A percentile compares a stretch with the other conserved stretches of the same genome.
Evolutionary conservation across 2,329 filamentous ascomycete species (phyloP).

Genomic region (Coniochaeta ligniaria): DNA sequence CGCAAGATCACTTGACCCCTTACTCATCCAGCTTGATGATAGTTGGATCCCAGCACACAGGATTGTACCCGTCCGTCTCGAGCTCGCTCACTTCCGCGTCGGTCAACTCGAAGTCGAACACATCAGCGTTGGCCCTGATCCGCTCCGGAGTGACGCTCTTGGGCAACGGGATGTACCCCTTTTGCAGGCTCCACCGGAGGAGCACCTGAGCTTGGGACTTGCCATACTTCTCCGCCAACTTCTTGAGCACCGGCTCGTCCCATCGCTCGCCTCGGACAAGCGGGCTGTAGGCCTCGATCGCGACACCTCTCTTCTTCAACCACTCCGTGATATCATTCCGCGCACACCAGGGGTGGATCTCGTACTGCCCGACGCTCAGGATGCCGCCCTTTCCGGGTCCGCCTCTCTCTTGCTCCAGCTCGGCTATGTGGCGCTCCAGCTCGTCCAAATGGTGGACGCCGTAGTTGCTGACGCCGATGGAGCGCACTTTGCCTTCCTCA

Average conservation of each 20-base stretch:
- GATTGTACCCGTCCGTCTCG: slow-evolving; percentile 19
- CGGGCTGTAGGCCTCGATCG: slow-evolving; percentile 57
- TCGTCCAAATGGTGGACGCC: slow-evolving; percentile 57
- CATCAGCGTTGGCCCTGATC: slow-evolving; percentile 57
- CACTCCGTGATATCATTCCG: slow-evolving; percentile 74
- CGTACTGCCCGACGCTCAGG: slow-evolving; percentile 79
- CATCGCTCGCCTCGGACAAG: slow-evolving; percentile 62
- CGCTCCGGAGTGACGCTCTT: slow-evolving; percentile 54
- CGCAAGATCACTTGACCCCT: neutral
- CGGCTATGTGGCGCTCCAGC: slow-evolving; percentile 49
- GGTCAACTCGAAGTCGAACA: slow-evolving; percentile 53
- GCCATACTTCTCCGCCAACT: slow-evolving; percentile 62
- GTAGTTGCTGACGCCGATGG: slow-evolving; percentile 59
- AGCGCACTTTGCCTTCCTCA: slow-evolving; percentile 53
- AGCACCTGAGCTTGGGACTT: slow-evolving; percentile 72
- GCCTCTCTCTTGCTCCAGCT: slow-evolving; percentile 54
- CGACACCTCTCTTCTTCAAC: slow-evolving; percentile 57
- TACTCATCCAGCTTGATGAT: slow-evolving; percentile 9
- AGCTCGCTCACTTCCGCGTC: slow-evolving; percentile 46
- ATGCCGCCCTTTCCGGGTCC: slow-evolving; percentile 61
- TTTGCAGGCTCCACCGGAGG: slow-evolving; percentile 76
- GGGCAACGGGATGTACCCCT: slow-evolving; percentile 59
- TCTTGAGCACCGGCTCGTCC: slow-evolving; percentile 57
- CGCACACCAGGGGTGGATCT: slow-evolving; percentile 83
- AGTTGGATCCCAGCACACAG: slow-evolving; percentile 21